Evolutionary conservation across 495 filamentous ascomycete genomes (phyloP), one percentile per base, ranked within the genome.

Genomic region (Aspergillus hancockii): DNA sequence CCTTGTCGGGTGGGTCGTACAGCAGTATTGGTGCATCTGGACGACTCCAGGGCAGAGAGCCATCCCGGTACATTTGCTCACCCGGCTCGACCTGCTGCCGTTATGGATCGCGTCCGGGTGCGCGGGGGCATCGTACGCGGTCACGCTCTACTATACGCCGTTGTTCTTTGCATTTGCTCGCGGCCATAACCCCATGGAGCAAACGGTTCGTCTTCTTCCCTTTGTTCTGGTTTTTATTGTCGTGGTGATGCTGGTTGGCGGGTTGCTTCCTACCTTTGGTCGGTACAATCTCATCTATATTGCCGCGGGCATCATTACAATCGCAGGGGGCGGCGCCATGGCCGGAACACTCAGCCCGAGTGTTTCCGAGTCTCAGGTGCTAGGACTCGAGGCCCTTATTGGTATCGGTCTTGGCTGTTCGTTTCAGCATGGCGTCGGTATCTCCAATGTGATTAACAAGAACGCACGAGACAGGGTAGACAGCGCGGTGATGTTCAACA

Each of bases 1-100:
- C 1, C 62, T 81, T 36, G 55, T 81, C 46, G 31, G 69, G 6
- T 79, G 54, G 49, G 13, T 43, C 14, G n/a, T 61, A 0, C 62
- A 64, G 22, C 62, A 64, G 38, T 49, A 21, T 16, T 51, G 47
- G 40, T 64, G 58, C 54, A 58, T 64, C 43, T 50, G 57, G 21
- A 64, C 62, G 1, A 64, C 58, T 0, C 32, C 51, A 0, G 13
- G 16, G 1, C 14, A 60, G 19, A 54, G 62, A 21, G 51, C 58
- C 10, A 52, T 60, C 36, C 62, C 62, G 0, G 23, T 57, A 0
- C 58, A 60, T 34, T 49, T 64, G 3, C 45, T 64, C 13, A 52
- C n/a, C 0, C 49, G 57, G 0, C 41, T 49, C 5, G 51, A 54
- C 22, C 54, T 60, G 3, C 41, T 58, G 6, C 62, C 58, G 1